Evolutionary conservation across 495 filamentous ascomycete species (phyloP), one percentile per base, ranked within the genome.

Genomic region (Daldinia loculata): DNA sequence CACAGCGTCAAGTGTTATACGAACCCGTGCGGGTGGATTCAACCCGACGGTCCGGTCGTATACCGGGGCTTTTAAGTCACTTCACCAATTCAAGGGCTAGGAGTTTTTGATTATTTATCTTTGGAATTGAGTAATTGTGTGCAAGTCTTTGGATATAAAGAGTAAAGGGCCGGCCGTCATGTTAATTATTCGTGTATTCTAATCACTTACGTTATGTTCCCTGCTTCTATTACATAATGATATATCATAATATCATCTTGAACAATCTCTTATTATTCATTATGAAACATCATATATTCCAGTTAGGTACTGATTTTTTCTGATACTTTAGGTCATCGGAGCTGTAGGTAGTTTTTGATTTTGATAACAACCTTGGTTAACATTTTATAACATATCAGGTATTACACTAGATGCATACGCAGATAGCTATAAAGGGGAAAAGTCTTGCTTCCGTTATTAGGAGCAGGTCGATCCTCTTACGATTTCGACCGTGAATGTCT

Each of bases 1-100:
- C 75, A 77, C 75, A 56, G 57, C 75, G 63, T 69, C 61, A 36
- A 60, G 48, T 27, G 74, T 72, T 48, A 69, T 66, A 74, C 70
- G 69, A 32, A 72, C 45, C 72, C 66, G 72, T 64, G 60, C 43
- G 63, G 70, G 48, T 69, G 71, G 70, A 72, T 36, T 70, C 56
- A 29, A 76, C 72, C 75, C 75, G 74, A 66, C 50, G 43, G 39
- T 66, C 53, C 50, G 63, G 69, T 53, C 58, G 53, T 63, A 60
- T 63, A 67, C 53, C 30, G 45, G 36, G 12, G n/a, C 9, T 38
- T n/a, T 34, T 52, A 39, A 27, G 29, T 60, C 38, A 45, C 12
- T 24, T 60, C 15, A 29, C 32, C 24, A 45, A 43, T 24, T 60
- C 38, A 43, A 38, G 55, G 59, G 59, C 11, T 26, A 41, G 59